These are phyloP conservation scores for Fusarium sp. DNA, from an alignment of 2,329 filamentous ascomycete genomes.

Conservation along the genomic window DNA sequence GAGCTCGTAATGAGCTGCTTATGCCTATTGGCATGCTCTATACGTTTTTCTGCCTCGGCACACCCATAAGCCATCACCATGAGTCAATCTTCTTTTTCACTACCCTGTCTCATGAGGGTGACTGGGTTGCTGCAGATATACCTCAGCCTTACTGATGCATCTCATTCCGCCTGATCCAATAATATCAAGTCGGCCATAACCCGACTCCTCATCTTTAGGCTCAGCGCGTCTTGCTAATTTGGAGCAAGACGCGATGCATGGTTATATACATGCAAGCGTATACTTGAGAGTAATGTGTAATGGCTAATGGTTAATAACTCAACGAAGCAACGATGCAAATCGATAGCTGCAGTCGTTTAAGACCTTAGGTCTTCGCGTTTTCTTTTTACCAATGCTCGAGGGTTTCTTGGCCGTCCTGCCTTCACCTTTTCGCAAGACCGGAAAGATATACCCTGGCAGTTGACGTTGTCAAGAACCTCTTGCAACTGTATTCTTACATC, in stretches of 20 bases:
- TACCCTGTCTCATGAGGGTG: slow-evolving; percentile 10
- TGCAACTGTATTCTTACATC: slow-evolving; percentile 39
- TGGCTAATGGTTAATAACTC: slow-evolving; percentile 36
- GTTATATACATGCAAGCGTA: slow-evolving; percentile 18
- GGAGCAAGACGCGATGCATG: slow-evolving; percentile 26
- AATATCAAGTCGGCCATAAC: slow-evolving; percentile 11
- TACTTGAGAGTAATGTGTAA: slow-evolving; percentile 29
- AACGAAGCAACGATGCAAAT: slow-evolving; percentile 31
- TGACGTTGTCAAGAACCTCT: slow-evolving; percentile 17
- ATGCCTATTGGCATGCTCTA: slow-evolving; percentile 45
- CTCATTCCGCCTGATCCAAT: slow-evolving; percentile 24
- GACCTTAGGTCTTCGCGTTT: slow-evolving; percentile 11
- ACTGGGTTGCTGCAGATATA: slow-evolving; percentile 30
- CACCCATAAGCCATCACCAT: slow-evolving; percentile 8
- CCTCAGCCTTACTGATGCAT: slow-evolving; percentile 30
- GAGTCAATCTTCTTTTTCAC: slow-evolving; percentile 5
- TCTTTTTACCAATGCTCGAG: slow-evolving; percentile 15
- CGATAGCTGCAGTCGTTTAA: slow-evolving; percentile 17
- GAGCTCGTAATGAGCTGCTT: slow-evolving; percentile 58
- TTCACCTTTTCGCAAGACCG: slow-evolving; percentile 18
- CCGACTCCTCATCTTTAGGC: slow-evolving; percentile 19
- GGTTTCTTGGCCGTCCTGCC: slow-evolving; percentile 26
- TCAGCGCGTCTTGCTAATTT: slow-evolving; percentile 21
- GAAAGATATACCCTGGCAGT: slow-evolving; percentile 28
- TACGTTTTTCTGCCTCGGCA: slow-evolving; percentile 47